Base-by-base conservation (phyloP, 2,329 filamentous ascomycete genomes). In the Dothideomycetes sp. region DNA sequence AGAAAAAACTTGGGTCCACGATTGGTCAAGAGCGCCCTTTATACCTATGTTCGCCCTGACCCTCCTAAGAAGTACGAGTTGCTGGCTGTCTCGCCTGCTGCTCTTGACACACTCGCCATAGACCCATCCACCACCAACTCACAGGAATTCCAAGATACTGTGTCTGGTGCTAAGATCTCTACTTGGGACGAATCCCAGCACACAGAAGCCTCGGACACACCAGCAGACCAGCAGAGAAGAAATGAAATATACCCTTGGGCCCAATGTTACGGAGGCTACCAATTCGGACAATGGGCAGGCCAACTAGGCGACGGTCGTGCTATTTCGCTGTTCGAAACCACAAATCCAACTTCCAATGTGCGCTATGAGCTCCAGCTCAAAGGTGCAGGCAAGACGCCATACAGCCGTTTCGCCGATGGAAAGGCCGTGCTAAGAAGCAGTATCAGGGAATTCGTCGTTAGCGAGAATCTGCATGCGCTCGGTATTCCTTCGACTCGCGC, bases 351-450 rank as follows among this genome's bases (percentile, higher is more conserved):
- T 2, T 83, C 82, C 0, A 73, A 74, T n/a, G 70, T 66, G 24
- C 75, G 84, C 18, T 95, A 94, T 58, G 91, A 98, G 62, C 60
- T 96, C 30, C 91, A 96, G 62, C 70, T 98, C 46, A 98, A 98
- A 61, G 91, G 91, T 17, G 91, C 91, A 12, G 91, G 91, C 4
- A 68, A 82, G 54, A 98, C 91, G 4, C 91, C 91, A 0, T 98
- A 98, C 64, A 94, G 85, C 27, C 81, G 91, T 3, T 98, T 98
- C 51, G 91, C 91, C 17, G 91, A 98, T 59, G 91, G 91, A 20
- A 89, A 91, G 58, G 91, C 91, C 1, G 91, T 98, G 3, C 67
- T 98, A 37, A 71, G 91, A 46, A 94, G 85, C 19, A 94, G 86
- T 55, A 94, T 98, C 51, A 76, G 91, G 46, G 91, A 98, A 64